A percentile compares a stretch with the other conserved stretches of the same genome.
These are phyloP conservation scores for Trichophyton benhamiae DNA, from an alignment of 2,329 filamentous ascomycete species.

Conservation along the genomic window DNA sequence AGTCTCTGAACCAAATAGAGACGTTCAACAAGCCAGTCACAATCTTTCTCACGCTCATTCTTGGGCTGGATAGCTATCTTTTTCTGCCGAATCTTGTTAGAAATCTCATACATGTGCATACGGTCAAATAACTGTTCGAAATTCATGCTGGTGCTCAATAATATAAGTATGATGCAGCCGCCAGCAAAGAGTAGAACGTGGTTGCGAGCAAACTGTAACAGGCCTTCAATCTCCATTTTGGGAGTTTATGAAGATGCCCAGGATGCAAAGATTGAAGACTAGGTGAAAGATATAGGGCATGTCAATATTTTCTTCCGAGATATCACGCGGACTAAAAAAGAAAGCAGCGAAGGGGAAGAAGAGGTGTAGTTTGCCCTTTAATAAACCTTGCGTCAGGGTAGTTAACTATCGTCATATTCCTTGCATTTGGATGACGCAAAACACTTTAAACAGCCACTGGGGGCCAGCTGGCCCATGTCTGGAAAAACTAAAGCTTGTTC, in stretches of 20 bases:
- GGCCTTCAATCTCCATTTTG: background rate
- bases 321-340: background rate
- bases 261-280: background rate
- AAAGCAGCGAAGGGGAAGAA: background rate
- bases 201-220: background rate
- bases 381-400: background rate
- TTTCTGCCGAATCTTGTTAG: background rate
- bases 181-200: background rate
- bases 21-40: background rate
- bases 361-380: background rate
- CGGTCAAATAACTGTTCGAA: constrained; percentile 3
- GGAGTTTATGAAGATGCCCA: background rate
- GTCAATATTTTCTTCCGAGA: background rate
- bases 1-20: background rate
- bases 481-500: background rate
- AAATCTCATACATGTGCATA: background rate
- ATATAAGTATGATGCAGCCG: background rate
- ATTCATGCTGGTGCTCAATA: background rate
- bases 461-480: background rate
- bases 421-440: background rate
- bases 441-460: background rate
- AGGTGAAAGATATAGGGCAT: background rate
- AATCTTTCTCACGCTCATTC: background rate
- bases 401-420: background rate
- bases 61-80: background rate